Base-by-base conservation (phyloP, 495 filamentous ascomycete species). In the Pseudomonodictys pantanalensis region DNA sequence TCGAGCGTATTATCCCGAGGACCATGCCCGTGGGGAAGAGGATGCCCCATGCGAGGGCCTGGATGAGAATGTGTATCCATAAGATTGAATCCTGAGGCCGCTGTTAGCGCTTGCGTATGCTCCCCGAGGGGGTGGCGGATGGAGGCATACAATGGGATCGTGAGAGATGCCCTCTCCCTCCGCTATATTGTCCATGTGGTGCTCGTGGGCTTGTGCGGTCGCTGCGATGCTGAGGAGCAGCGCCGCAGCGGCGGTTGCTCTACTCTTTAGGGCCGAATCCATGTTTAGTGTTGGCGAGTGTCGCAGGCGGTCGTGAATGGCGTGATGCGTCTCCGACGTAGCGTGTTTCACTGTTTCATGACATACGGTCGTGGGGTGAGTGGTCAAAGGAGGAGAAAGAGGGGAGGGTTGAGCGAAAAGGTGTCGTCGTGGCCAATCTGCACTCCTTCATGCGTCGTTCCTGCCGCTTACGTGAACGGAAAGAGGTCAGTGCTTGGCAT, bases 1-100 rank as follows among this genome's bases (percentile, higher is more conserved):
- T 86, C 45, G 86, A 93, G 48, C 88, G 90, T 44, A 88, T 79
- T 24, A 98, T 95, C 89, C 93, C 92, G 10, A 97, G 77, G 30
- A 98, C 92, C 92, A 98, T 97, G 44, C 95, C 93, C 20, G 90
- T 77, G 8, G 93, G 93, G 66, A 97, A 97, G 38, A 97, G 80
- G 45, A 97, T 74, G 51, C 93, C 93, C 79, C 95, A 97, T 24
- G 90, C 79, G 25, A 90, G 64, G 57, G 85, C 86, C 81, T 96
- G 91, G n/a, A 95, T 69, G 54, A 95, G 79, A 66, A 98, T 97
- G 72, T 98, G 93, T 26, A 86, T 76, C 93, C 92, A 98, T 85
- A 98, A 71, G 67, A 81, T 93, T 47, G 83, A 77, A 65, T 96
- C 90, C 87, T 92, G 60, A 44, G 48, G 41, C 23, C 26, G 47